Evolutionary conservation across 1,284 basidiomycete species (phyloP), one percentile per base, ranked within the genome.

Genomic region (Sanghuangporus weigelae): DNA sequence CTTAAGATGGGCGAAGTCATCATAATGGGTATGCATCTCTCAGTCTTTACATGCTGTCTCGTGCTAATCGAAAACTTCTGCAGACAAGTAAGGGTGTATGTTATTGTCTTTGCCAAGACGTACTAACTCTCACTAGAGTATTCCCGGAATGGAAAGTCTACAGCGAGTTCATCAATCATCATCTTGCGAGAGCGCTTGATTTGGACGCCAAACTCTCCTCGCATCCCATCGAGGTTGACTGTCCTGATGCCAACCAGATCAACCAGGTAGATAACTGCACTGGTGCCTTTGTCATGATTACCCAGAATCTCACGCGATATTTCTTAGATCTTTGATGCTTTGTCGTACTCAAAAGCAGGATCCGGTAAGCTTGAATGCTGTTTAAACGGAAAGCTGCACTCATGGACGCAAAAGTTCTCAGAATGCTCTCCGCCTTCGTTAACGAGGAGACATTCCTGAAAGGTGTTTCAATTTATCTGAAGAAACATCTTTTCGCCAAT

Each of bases 151-250:
- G 89, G 88, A 87, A 85, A 69, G 79, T 88, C 38, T 81, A 90
- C 69, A 84, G 87, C 1, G 80, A 82, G 56, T 92, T 92, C 72
- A 86, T 92, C 67, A 80, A 80, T 12, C 73, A 76, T n/a, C 81
- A 87, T 70, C 76, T 89, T 42, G 80, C 81, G 65, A 74, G 77
- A 36, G 95, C 96, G 12, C 82, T 97, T 39, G 78, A 80, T 42
- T 83, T 98, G 62, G 96, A 99, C 72, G 86, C 92, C 10, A 94
- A 96, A 74, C 79, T 92, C 14, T 96, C 95, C 14, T 96, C 93
- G 38, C 96, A 99, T 75, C 92, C 96, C 1, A 94, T 99, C 71
- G 95, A 99, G 76, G 93, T 98, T 21, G 89, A 90, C 8, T 94
- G 91, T 71, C 92, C 92, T 0, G 92, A 96, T 72, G 90, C 92